Evolutionary conservation across 768 basidiomycete genomes (phyloP).

Genomic region (Chalciporus sphaerocephalus): DNA sequence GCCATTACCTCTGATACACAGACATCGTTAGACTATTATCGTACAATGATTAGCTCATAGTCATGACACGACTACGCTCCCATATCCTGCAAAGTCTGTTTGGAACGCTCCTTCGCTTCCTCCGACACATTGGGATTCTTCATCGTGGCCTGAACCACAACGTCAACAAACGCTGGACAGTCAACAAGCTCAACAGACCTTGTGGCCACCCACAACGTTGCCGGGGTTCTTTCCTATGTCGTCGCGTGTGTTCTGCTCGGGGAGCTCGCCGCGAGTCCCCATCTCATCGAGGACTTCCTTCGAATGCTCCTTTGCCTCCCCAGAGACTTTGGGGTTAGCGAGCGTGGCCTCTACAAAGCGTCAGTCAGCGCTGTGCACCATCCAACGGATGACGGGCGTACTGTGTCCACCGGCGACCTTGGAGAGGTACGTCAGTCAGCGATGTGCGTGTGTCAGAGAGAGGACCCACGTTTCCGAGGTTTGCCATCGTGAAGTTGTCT

Average conservation of each 20-base stretch:
- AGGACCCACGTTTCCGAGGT: conserved; percentile 17
- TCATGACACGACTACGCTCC: neutral
- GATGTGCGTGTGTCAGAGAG: neutral
- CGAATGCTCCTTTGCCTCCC: conserved; percentile 22
- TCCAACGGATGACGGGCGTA: neutral
- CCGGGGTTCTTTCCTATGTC: conserved; percentile 9
- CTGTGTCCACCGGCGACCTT: conserved; percentile 18
- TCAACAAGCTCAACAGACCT: conserved; percentile 7
- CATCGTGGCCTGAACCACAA: conserved; percentile 12
- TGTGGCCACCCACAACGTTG: conserved; percentile 22
- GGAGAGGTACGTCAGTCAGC: neutral
- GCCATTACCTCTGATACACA: neutral
- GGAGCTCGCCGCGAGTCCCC: conserved; percentile 13
- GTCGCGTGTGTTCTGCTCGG: conserved; percentile 6
- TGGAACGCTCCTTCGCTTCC: conserved; percentile 15
- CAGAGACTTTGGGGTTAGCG: conserved; percentile 24
- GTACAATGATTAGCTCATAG: neutral
- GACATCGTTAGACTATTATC: conserved; percentile 4
- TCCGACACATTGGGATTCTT: conserved; percentile 23
- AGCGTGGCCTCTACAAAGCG: conserved; percentile 20
- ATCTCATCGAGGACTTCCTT: conserved; percentile 24
- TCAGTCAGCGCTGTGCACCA: neutral
- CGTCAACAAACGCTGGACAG: neutral
- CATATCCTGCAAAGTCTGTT: conserved; percentile 10
- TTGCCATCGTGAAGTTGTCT: conserved; percentile 6